Conservation (phyloP, 306 rosid species). For the Biancaea sappan region DNA sequence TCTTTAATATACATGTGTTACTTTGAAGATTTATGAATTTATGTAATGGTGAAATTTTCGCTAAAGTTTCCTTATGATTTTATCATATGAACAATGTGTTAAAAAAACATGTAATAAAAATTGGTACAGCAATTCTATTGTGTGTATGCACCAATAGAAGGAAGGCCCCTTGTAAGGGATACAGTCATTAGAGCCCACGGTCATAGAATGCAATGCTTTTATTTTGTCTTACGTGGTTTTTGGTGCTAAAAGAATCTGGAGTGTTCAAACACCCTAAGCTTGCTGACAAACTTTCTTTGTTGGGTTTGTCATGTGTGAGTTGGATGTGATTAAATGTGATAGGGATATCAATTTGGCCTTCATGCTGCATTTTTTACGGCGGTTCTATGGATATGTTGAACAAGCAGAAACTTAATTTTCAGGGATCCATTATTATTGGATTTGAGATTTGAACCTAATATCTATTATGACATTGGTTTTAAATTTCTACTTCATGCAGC, state of each 20-base stretch:
- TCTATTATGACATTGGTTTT: background rate
- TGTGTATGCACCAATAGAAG: background rate
- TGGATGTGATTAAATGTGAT: background rate
- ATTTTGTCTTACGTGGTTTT: background rate
- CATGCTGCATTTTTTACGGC: background rate
- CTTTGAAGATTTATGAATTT: background rate
- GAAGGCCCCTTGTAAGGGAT: background rate
- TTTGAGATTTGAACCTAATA: background rate
- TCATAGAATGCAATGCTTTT: background rate
- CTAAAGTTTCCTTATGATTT: background rate
- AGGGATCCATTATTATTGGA: background rate
- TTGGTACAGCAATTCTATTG: background rate
- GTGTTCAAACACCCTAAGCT: background rate
- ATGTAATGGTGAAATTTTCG: background rate
- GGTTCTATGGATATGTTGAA: background rate
- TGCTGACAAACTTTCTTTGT: background rate
- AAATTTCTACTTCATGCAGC: conserved; percentile 49
- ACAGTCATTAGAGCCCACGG: background rate
- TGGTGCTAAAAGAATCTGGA: background rate
- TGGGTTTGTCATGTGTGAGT: background rate
- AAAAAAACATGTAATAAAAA: background rate
- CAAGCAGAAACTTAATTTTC: background rate
- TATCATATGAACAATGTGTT: background rate
- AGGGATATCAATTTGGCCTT: background rate
- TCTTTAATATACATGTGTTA: background rate